Conservation (phyloP, 129 eudicot genomes). For the Helianthus tuberosus region DNA sequence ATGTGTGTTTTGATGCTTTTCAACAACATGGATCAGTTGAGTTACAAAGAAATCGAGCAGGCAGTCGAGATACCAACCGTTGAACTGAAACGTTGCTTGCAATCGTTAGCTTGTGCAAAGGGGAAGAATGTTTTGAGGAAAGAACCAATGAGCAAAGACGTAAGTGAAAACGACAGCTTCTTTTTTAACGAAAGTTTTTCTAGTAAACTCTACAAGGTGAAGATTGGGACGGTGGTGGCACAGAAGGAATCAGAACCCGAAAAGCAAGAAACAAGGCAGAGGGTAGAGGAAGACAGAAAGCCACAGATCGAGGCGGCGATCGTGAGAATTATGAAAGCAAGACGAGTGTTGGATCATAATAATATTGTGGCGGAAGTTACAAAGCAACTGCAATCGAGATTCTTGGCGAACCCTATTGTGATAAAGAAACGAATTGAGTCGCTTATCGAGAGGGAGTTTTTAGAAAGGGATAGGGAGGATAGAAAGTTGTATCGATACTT, state of each 20-base stretch:
- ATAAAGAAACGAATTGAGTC: slow-evolving; percentile 63
- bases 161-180: slow-evolving; percentile 46
- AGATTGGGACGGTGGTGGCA: slow-evolving; percentile 55
- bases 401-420: slow-evolving; percentile 52
- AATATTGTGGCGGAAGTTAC: slow-evolving; percentile 56
- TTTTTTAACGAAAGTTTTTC: slow-evolving; percentile 41
- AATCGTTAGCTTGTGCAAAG: slow-evolving; percentile 56
- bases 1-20: slow-evolving; percentile 64
- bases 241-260: slow-evolving; percentile 56
- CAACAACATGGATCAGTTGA: slow-evolving; percentile 42
- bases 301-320: slow-evolving; percentile 63
- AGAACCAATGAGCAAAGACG: slow-evolving; percentile 58
- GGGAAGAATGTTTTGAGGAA: slow-evolving; percentile 54
- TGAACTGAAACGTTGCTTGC: slow-evolving; percentile 57
- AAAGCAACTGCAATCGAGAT: slow-evolving; percentile 58
- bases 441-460: slow-evolving; percentile 55
- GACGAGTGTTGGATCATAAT: slow-evolving; percentile 53
- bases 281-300: slow-evolving; percentile 64
- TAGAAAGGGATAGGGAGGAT: slow-evolving; percentile 57
- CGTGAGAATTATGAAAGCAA: slow-evolving; percentile 56
- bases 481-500: slow-evolving; percentile 60
- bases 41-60: slow-evolving; percentile 57
- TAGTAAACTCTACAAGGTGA: slow-evolving; percentile 48
- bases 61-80: slow-evolving; percentile 50
- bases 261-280: slow-evolving; percentile 55